phyloP scores from a whole-genome alignment of 129 eudicot species.

The Escallonia herrerae region DNA sequence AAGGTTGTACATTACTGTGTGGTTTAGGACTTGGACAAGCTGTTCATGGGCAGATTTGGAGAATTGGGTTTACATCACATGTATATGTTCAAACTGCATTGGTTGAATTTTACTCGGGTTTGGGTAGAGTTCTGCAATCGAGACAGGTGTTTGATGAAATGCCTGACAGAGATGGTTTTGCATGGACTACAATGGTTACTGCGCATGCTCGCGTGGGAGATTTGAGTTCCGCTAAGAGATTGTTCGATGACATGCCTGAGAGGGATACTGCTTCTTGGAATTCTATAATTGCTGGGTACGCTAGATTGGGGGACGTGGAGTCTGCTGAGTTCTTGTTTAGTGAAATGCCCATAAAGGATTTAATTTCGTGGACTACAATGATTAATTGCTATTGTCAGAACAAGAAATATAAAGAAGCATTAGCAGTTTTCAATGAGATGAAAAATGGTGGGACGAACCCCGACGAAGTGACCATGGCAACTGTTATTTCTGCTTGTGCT shows the following conservation, averaged over 20 bases:
- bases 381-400: slow-evolving; percentile 56
- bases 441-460: slow-evolving; percentile 37
- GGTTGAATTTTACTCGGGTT: slow-evolving; percentile 64
- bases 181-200: slow-evolving; percentile 59
- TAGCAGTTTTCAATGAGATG: slow-evolving; percentile 52
- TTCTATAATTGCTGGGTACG: slow-evolving; percentile 64
- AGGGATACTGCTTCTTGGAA: slow-evolving; percentile 64
- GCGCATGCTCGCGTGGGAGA: slow-evolving; percentile 53
- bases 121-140: slow-evolving; percentile 33
- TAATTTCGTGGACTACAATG: slow-evolving; percentile 94
- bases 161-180: slow-evolving; percentile 55
- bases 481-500: slow-evolving; percentile 65
- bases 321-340: slow-evolving; percentile 53
- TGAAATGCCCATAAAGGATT: slow-evolving; percentile 44
- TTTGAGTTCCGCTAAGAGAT: slow-evolving; percentile 44
- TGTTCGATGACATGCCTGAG: slow-evolving; percentile 73
- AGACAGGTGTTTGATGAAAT: slow-evolving; percentile 64
- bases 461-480: slow-evolving; percentile 66
- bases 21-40: slow-evolving; percentile 41
- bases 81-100: slow-evolving; percentile 62
- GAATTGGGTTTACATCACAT: slow-evolving; percentile 47
- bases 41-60: slow-evolving; percentile 63
- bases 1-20: slow-evolving; percentile 37
- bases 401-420: slow-evolving; percentile 42
- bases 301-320: slow-evolving; percentile 47